A percentile compares a stretch with the other conserved stretches of the same genome.
phyloP scores from a whole-genome alignment of 2,329 filamentous ascomycete species.

The Dryadomyces quercivorus region DNA sequence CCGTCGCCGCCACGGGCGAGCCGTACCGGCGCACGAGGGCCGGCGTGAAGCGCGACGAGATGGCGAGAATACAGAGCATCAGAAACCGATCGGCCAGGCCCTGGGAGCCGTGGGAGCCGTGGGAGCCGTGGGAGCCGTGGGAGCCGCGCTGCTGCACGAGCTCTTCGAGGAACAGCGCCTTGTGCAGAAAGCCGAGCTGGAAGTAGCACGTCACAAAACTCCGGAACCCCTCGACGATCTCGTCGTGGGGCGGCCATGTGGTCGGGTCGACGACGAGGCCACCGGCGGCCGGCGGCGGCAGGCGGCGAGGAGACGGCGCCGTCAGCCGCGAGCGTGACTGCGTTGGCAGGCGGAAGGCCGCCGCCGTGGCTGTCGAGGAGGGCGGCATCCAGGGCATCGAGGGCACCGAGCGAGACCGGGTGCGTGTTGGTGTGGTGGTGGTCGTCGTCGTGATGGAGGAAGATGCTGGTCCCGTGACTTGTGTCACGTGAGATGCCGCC shows the following conservation, averaged over 20 bases:
- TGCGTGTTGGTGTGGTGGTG: too few species aligned
- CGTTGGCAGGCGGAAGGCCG: too few species aligned
- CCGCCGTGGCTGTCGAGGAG: too few species aligned
- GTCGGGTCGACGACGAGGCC: conserved; percentile 30
- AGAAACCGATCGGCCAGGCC: conserved; percentile 38
- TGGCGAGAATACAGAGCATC: conserved; percentile 39
- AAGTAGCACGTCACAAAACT: conserved; percentile 43
- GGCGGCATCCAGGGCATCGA: too few species aligned
- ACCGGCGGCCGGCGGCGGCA: conserved; percentile 8
- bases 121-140: too few species aligned
- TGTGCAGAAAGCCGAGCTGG: conserved; percentile 46
- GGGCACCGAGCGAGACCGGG: too few species aligned
- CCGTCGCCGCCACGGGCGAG: conserved; percentile 34
- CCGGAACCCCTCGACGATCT: conserved; percentile 38
- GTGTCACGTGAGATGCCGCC: background rate
- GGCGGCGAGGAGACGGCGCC: background rate
- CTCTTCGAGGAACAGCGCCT: conserved; percentile 33
- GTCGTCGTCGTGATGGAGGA: too few species aligned
- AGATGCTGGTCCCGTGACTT: background rate
- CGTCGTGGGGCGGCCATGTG: conserved; percentile 34
- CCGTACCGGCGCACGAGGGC: conserved; percentile 33
- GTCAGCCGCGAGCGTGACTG: too few species aligned
- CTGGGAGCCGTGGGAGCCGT: conserved; percentile 10
- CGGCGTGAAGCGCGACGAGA: conserved; percentile 42
- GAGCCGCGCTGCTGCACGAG: conserved; percentile 24